Base-by-base conservation (phyloP, 108 stramenopile species). In the Phaeodactylum tricornutum region DNA sequence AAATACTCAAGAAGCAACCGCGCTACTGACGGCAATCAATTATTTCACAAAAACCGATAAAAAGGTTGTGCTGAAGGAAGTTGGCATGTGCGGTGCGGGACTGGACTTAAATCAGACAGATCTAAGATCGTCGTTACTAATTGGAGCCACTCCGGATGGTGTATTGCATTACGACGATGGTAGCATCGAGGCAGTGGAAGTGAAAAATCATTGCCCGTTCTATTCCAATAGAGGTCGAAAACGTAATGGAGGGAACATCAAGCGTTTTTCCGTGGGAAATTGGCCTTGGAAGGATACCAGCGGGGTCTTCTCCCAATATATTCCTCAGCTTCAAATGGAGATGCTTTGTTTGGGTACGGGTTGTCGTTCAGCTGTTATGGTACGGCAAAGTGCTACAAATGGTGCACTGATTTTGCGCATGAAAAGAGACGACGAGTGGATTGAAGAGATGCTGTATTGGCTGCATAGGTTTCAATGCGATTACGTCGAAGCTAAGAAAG, bases 191-290 rank as follows among this genome's bases (percentile, higher is more conserved):
- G 84, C 71, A 2, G 41, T 90, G 32, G 88, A 90, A 55, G 88
- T 90, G 23, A 90, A 90, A 63, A 90, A 90, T 66, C 88, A 90
- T 62, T 90, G 88, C 32, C 83, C 88, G n/a, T 90, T 90, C 56
- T 67, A 72, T 11, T 43, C 56, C 29, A 37, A 31, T 29, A 12
- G 15, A 15, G 47, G 54, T 1, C 59, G 36, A 11, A 54, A 53
- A 22, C 41, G 43, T 15, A 42, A 53, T 6, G 17, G 12, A 41
- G 43, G 48, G 12, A 46, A 57, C 16, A 47, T 42, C 26, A 55
- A 57, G 45, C 33, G 59, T 51, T 69, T 69, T 64, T 38, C 53
- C 49, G 11, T 64, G 56, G 57, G 76, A 43, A 57, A 55, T 47
- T 12, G 48, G 32, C 44, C 53, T 3, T 48, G 54, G n/a, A 17